These are phyloP conservation scores for Seminavis robusta DNA, from an alignment of 108 stramenopile species.

Conservation along the genomic window DNA sequence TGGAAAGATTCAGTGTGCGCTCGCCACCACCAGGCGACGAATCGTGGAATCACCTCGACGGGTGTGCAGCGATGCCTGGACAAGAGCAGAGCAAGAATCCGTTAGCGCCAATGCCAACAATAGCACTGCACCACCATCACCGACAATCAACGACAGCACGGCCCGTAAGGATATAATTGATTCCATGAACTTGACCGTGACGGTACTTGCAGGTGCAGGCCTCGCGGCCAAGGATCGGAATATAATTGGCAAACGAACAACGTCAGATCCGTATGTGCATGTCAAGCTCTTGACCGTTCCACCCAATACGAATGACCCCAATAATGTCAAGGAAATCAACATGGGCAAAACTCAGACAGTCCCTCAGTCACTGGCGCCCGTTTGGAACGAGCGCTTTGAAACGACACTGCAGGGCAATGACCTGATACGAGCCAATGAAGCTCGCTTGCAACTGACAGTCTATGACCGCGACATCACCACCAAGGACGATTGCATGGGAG, in stretches of 20 bases:
- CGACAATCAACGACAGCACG: too few relatives aligned
- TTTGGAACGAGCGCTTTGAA: conserved; percentile 30
- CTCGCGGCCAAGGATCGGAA: conserved; percentile 37
- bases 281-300: too few relatives aligned
- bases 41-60: too few relatives aligned
- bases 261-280: conserved; percentile 39
- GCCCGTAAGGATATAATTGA: too few relatives aligned
- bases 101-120: too few relatives aligned
- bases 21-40: too few relatives aligned
- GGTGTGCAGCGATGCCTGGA: too few relatives aligned
- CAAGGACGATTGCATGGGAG: conserved; percentile 31
- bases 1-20: too few relatives aligned
- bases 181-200: too few relatives aligned
- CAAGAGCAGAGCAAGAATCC: too few relatives aligned
- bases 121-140: too few relatives aligned
- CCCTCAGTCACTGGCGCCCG: conserved; percentile 26
- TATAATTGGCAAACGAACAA: conserved; percentile 32
- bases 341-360: conserved; percentile 27
- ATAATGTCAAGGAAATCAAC: neutral
- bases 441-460: conserved; percentile 12
- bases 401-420: conserved; percentile 1
- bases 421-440: neutral
- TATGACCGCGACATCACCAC: conserved; percentile 24
- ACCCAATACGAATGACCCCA: too few relatives aligned
- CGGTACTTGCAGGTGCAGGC: conserved; percentile 14